phyloP scores from a whole-genome alignment of 495 filamentous ascomycete species.

The Oleoguttula mirabilis region DNA sequence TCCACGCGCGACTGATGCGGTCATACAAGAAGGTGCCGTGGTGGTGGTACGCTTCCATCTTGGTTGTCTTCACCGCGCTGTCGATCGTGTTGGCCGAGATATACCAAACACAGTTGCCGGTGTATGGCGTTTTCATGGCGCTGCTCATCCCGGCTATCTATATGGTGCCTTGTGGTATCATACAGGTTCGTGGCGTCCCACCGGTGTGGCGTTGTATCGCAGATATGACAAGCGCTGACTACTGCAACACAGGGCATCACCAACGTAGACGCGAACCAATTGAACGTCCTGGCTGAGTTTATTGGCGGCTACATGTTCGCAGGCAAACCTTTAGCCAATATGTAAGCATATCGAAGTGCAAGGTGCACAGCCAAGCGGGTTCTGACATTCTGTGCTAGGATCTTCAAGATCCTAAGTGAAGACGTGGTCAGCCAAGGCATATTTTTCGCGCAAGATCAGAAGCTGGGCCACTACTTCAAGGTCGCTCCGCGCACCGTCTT shows the following conservation, averaged over 20 bases:
- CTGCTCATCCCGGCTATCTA: slow-evolving; percentile 59
- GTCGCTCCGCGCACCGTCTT: slow-evolving; percentile 75
- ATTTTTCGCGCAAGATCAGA: slow-evolving; percentile 76
- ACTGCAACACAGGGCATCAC: slow-evolving; percentile 62
- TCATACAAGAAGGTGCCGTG: slow-evolving; percentile 63
- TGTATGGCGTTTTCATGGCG: slow-evolving; percentile 65
- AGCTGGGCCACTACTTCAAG: slow-evolving; percentile 89
- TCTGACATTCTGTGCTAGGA: slow-evolving; percentile 36
- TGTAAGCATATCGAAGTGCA: slow-evolving; percentile 32
- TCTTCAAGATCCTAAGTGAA: neutral
- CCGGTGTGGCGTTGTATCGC: too few species aligned
- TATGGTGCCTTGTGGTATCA: slow-evolving; percentile 66
- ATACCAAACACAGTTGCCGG: slow-evolving; percentile 2
- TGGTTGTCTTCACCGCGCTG: neutral
- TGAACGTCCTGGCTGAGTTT: slow-evolving; percentile 56
- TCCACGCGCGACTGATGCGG: slow-evolving; percentile 67
- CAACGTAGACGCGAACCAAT: slow-evolving; percentile 52
- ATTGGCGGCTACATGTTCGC: slow-evolving; percentile 69
- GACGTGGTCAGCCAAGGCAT: slow-evolving; percentile 64
- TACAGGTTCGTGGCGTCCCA: too few species aligned
- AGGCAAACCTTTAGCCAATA: slow-evolving; percentile 72
- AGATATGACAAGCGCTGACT: neutral
- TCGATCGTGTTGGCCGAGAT: slow-evolving; percentile 6
- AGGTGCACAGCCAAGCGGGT: slow-evolving; percentile 31
- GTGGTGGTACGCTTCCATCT: slow-evolving; percentile 44